phyloP scores from a whole-genome alignment of 208 protist genomes.

The Spongospora subterranea region DNA sequence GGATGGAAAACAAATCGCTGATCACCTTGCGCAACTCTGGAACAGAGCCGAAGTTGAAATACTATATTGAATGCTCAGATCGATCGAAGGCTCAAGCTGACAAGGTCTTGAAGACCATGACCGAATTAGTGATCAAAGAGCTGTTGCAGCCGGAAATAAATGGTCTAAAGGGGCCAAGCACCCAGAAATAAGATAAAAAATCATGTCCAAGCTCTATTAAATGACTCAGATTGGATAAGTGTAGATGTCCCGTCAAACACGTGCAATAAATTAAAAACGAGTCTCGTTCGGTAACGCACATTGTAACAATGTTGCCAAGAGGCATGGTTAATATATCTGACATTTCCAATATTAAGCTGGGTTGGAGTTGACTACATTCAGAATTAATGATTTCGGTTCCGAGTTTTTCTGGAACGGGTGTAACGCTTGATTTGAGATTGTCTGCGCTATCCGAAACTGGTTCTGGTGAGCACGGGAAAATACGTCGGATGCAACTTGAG shows the following conservation, averaged over 20 bases:
- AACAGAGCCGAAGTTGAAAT: conserved; percentile 40
- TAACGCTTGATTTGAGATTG: neutral
- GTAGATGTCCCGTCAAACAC: too few relatives aligned
- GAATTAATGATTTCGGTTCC: neutral
- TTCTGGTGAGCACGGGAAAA: neutral
- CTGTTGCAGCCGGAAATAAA: neutral
- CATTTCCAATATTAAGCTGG: neutral
- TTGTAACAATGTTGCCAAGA: neutral
- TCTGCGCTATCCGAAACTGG: neutral
- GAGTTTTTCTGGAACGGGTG: neutral
- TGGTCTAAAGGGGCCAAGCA: neutral
- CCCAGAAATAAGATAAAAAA: neutral
- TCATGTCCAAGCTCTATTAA: neutral
- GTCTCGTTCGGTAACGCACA: neutral
- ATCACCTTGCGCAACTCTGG: conserved; percentile 42
- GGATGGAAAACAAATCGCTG: neutral
- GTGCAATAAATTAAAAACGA: neutral
- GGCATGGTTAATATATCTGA: neutral
- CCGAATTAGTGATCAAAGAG: neutral
- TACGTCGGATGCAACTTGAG: neutral
- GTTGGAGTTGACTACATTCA: neutral
- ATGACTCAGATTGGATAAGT: too few relatives aligned
- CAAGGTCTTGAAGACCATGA: neutral
- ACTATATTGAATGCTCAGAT: neutral
- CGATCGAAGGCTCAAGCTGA: neutral